Conservation (phyloP, 805 yeast species). For the Kregervanrija delftensis region DNA sequence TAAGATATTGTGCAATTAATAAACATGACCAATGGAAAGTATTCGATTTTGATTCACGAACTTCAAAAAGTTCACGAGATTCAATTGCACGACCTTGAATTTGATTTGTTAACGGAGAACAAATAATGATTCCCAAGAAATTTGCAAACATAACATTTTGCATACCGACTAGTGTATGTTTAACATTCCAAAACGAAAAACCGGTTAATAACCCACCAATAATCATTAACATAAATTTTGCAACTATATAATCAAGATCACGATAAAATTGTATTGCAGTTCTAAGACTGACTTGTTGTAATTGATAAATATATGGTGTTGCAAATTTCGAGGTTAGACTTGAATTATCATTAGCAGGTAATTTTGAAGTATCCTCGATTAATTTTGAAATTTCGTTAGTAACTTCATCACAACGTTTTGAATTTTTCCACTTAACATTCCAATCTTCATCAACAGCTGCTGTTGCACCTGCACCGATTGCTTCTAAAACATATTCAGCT, state of each 20-base stretch:
- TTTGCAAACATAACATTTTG: constrained; percentile 50
- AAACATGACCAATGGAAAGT: constrained; percentile 68
- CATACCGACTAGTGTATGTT: constrained; percentile 44
- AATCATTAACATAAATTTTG: constrained; percentile 37
- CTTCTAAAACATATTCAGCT: constrained; percentile 68
- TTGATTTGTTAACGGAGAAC: constrained; percentile 58
- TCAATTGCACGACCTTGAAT: constrained; percentile 51
- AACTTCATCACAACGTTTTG: constrained; percentile 21
- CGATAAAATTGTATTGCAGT: constrained; percentile 40
- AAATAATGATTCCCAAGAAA: constrained; percentile 48
- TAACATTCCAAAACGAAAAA: constrained; percentile 55
- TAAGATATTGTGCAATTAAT: constrained; percentile 44
- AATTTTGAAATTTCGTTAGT: constrained; percentile 25
- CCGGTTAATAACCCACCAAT: constrained; percentile 42
- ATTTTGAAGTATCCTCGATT: constrained; percentile 13
- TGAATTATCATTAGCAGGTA: constrained; percentile 10
- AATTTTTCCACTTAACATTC: constrained; percentile 52
- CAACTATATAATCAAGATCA: constrained; percentile 40
- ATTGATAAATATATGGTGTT: constrained; percentile 35
- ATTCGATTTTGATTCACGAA: constrained; percentile 62
- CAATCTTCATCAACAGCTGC: constrained; percentile 55
- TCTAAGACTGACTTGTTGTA: constrained; percentile 30
- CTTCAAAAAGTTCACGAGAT: constrained; percentile 64
- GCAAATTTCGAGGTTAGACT: constrained; percentile 30
- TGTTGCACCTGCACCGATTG: constrained; percentile 81